Percentiles rank a stretch among this genome's conserved stretches.
phyloP scores from a whole-genome alignment of 148 eudicot genomes.

The Diospyros lotus region DNA sequence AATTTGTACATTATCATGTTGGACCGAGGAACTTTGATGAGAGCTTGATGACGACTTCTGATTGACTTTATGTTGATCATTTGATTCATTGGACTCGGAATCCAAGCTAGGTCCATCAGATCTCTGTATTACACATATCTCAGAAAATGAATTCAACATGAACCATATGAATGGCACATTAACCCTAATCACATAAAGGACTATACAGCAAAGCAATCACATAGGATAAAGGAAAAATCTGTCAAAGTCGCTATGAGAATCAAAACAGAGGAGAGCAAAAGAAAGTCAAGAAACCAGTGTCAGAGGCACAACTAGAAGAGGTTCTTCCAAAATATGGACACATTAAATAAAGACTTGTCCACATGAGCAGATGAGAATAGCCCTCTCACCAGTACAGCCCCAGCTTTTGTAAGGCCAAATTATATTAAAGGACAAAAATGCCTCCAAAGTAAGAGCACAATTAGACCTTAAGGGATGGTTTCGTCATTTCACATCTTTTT shows the following conservation, averaged over 20 bases:
- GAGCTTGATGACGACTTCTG: slow-evolving; percentile 27
- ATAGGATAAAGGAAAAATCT: no score
- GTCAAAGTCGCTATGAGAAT: no score
- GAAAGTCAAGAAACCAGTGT: not conserved
- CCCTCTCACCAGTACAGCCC: not conserved
- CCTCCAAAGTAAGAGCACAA: not conserved
- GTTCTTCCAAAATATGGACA: not conserved
- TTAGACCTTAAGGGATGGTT: not conserved
- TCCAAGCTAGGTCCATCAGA: slow-evolving; percentile 29
- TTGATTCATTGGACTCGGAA: slow-evolving; percentile 39
- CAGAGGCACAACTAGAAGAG: not conserved
- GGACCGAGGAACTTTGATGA: slow-evolving; percentile 22
- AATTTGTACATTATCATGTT: slow-evolving; percentile 23
- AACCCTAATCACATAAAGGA: no score
- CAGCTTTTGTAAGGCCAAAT: not conserved
- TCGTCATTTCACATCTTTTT: not conserved
- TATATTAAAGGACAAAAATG: not conserved
- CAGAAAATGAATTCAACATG: no score
- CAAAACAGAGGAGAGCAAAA: not conserved
- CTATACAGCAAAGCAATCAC: no score
- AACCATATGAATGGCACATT: no score
- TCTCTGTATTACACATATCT: slow-evolving; percentile 29
- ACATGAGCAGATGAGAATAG: not conserved
- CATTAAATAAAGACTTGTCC: not conserved
- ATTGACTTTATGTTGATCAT: slow-evolving; percentile 17